Percentiles rank a stretch among this genome's conserved stretches.
These are phyloP conservation scores for Phytophthora colocasiae DNA, from an alignment of 352 stramenopile genomes.

Conservation along the genomic window DNA sequence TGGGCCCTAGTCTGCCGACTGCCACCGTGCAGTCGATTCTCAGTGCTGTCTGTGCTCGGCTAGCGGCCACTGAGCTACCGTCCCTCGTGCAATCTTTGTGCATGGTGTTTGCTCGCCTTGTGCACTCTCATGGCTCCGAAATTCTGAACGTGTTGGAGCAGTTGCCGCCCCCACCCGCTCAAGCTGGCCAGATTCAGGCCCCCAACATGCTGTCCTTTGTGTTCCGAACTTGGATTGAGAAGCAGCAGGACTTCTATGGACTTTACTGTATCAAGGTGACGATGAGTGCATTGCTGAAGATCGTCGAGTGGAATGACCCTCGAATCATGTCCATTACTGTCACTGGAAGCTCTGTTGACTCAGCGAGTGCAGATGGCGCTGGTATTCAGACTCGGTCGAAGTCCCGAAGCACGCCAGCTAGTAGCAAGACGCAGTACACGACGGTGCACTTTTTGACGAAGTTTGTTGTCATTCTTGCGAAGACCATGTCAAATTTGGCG, in stretches of 20 bases:
- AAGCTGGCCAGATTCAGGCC: slow-evolving; percentile 22
- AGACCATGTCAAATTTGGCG: slow-evolving; percentile 71
- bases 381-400: slow-evolving; percentile 69
- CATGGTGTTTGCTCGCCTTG: slow-evolving; percentile 83
- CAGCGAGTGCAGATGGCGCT: slow-evolving; percentile 4
- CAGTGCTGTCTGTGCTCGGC: slow-evolving; percentile 67
- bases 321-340: slow-evolving; percentile 74
- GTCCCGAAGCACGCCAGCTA: slow-evolving; percentile 39
- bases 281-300: slow-evolving; percentile 75
- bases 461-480: slow-evolving; percentile 74
- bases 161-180: slow-evolving; percentile 50
- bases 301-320: slow-evolving; percentile 78
- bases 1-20: slow-evolving; percentile 61
- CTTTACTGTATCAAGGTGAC: slow-evolving; percentile 88
- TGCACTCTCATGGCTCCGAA: slow-evolving; percentile 73
- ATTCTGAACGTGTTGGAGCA: slow-evolving; percentile 80
- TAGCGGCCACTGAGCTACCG: slow-evolving; percentile 70
- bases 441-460: slow-evolving; percentile 86
- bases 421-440: slow-evolving; percentile 50
- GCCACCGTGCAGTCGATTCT: slow-evolving; percentile 81
- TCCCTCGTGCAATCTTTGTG: slow-evolving; percentile 84
- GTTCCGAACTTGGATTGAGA: slow-evolving; percentile 84
- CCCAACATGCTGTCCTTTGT: slow-evolving; percentile 83
- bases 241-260: slow-evolving; percentile 85
- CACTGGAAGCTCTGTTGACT: slow-evolving; percentile 55